Conservation (phyloP, 1,139 yeast genomes). For the Saccharomyces hybrid region DNA sequence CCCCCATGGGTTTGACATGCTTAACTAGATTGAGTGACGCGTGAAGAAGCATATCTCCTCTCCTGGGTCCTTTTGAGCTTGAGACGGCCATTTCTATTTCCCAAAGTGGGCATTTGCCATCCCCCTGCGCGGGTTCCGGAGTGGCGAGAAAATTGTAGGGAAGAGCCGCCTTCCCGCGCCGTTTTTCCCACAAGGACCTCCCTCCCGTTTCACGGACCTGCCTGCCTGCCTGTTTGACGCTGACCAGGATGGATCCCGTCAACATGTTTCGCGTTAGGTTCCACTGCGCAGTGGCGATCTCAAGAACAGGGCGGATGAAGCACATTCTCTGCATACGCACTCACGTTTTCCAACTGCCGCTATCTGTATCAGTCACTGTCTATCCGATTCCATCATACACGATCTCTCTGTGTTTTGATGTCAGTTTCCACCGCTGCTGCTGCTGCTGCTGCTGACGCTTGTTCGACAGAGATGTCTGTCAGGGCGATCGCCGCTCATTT, state of each 20-base stretch:
- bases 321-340: neutral
- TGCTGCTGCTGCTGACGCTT: neutral
- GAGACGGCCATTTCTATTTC: neutral
- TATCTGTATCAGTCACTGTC: neutral
- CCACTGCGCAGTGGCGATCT: neutral
- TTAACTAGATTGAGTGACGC: neutral
- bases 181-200: neutral
- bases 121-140: slow-evolving; percentile 1
- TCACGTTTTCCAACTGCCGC: neutral
- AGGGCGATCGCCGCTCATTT: slow-evolving; percentile 17
- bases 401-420: neutral
- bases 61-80: neutral
- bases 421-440: neutral
- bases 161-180: neutral
- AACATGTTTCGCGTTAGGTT: neutral
- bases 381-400: neutral
- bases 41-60: neutral
- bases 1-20: neutral
- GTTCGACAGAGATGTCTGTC: slow-evolving; percentile 4
- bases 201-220: neutral
- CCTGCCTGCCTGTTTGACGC: neutral
- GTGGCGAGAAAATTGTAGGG: neutral
- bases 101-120: neutral
- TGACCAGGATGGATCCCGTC: neutral
- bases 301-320: neutral